These are phyloP conservation scores for Suillus clintonianus DNA, from an alignment of 768 basidiomycete species.

Conservation along the genomic window DNA sequence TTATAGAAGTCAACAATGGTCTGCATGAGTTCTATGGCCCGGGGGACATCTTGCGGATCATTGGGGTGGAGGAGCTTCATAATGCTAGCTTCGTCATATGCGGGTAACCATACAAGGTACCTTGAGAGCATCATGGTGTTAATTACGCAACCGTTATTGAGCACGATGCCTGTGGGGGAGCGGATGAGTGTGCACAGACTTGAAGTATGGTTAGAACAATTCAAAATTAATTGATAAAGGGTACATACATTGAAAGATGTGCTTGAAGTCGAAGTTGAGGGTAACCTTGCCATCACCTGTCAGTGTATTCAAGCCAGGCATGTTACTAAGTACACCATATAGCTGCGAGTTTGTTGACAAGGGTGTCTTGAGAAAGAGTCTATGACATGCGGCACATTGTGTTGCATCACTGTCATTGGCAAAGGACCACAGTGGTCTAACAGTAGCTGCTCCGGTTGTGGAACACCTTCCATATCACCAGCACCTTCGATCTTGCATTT, in stretches of 20 bases:
- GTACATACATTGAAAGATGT: not conserved
- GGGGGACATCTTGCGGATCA: too few relatives aligned
- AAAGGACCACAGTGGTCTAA: not conserved
- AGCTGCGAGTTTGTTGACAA: not conserved
- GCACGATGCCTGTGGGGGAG: not conserved
- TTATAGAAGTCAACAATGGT: too few relatives aligned
- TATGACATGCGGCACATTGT: rapidly evolving
- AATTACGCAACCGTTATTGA: not conserved
- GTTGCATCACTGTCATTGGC: not conserved
- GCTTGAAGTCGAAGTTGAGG: not conserved
- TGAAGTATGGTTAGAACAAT: not conserved
- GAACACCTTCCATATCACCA: not conserved
- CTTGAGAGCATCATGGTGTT: not conserved
- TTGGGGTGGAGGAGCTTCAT: too few relatives aligned
- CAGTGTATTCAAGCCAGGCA: not conserved
- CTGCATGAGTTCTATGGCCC: too few relatives aligned
- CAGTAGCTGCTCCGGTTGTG: not conserved
- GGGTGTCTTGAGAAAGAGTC: not conserved
- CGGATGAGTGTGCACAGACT: not conserved
- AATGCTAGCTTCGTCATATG: too few relatives aligned
- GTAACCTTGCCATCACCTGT: not conserved
- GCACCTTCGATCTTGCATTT: not conserved
- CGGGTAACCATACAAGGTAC: not conserved
- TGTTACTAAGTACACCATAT: not conserved
- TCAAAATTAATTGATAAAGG: not conserved